Evolutionary conservation across 2,329 filamentous ascomycete genomes (phyloP).

Genomic region (Diaporthe sp.): DNA sequence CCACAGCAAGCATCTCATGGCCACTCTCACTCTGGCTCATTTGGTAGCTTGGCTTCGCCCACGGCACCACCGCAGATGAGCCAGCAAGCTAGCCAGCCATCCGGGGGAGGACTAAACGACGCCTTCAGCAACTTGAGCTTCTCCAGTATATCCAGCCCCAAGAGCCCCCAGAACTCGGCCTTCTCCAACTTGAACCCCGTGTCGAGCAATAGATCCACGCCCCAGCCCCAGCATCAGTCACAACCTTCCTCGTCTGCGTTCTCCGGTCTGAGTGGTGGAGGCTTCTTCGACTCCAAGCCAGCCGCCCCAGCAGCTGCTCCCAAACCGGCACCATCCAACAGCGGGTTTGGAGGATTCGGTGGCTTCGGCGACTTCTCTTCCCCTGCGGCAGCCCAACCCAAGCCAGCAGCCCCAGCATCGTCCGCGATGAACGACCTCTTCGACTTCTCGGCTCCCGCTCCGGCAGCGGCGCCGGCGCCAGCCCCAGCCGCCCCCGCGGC

Average conservation of each 20-base stretch:
- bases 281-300: conserved; percentile 86
- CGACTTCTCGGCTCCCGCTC: conserved; percentile 71
- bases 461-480: conserved; percentile 58
- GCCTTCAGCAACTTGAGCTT: conserved; percentile 75
- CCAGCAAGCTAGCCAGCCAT: conserved; percentile 60
- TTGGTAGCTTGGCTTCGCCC: conserved; percentile 76
- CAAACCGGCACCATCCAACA: conserved; percentile 56
- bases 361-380: conserved; percentile 73
- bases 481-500: conserved; percentile 56
- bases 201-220: conserved; percentile 45
- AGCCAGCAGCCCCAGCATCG: conserved; percentile 57
- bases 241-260: conserved; percentile 55
- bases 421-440: conserved; percentile 84
- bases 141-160: conserved; percentile 55
- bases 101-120: conserved; percentile 78
- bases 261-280: conserved; percentile 74
- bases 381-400: conserved; percentile 53
- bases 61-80: conserved; percentile 51
- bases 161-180: conserved; percentile 50
- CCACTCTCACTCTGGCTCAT: conserved; percentile 72
- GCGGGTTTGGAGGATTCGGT: conserved; percentile 70
- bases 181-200: conserved; percentile 43
- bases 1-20: conserved; percentile 71
- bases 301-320: conserved; percentile 57
- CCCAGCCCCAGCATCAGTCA: conserved; percentile 47